Percentiles rank a stretch among this genome's conserved stretches.
These are phyloP conservation scores for Dipodascopsis uninucleata DNA, from an alignment of 805 yeast genomes.

Conservation along the genomic window DNA sequence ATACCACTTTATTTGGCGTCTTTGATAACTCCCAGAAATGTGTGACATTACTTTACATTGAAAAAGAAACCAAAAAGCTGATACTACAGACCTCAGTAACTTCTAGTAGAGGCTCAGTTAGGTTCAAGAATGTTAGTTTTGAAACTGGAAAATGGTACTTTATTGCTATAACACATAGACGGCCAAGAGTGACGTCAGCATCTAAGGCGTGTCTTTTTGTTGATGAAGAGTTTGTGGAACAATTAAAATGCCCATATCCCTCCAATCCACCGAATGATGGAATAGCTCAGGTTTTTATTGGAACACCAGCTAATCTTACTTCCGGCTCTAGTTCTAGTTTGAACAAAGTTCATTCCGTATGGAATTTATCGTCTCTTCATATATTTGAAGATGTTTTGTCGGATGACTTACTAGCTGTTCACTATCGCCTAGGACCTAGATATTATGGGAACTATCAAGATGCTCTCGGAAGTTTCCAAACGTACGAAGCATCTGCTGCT, in stretches of 20 bases:
- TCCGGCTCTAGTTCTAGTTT: slow-evolving; percentile 18
- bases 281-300: slow-evolving; percentile 22
- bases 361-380: slow-evolving; percentile 27
- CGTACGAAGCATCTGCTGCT: slow-evolving; percentile 31
- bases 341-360: slow-evolving; percentile 14
- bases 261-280: slow-evolving; percentile 26
- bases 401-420: slow-evolving; percentile 28
- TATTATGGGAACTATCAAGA: slow-evolving; percentile 33
- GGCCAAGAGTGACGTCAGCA: slow-evolving; percentile 24
- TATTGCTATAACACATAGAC: slow-evolving; percentile 26
- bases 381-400: slow-evolving; percentile 27
- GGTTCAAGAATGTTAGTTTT: slow-evolving; percentile 24
- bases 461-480: slow-evolving; percentile 29
- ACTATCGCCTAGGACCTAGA: slow-evolving; percentile 29
- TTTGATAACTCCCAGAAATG: slow-evolving; percentile 27
- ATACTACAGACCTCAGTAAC: slow-evolving; percentile 25
- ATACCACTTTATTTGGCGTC: slow-evolving; percentile 27
- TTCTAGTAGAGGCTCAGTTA: slow-evolving; percentile 22
- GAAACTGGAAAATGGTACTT: slow-evolving; percentile 30
- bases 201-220: slow-evolving; percentile 30
- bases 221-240: slow-evolving; percentile 28
- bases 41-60: slow-evolving; percentile 26
- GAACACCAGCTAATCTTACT: slow-evolving; percentile 26
- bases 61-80: slow-evolving; percentile 24
- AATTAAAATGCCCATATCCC: slow-evolving; percentile 30